Evolutionary conservation across 257 asterid species (phyloP).

Genomic region (Petunia axillaris): DNA sequence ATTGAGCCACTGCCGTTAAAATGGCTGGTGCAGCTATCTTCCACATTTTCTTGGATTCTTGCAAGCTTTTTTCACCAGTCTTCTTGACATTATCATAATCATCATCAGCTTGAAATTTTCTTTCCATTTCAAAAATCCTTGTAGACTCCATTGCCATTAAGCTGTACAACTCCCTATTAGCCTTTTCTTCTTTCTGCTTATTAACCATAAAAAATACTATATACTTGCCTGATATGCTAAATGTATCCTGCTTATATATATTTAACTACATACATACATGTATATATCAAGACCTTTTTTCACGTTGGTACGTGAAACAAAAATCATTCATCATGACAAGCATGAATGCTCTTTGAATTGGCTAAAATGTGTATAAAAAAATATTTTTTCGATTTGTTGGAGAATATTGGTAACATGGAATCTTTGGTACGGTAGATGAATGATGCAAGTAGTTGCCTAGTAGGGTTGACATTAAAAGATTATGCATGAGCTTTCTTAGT

Average conservation of each 20-base stretch:
- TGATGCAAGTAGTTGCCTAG: not conserved
- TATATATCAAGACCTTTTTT: not conserved
- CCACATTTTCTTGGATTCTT: slow-evolving; percentile 73
- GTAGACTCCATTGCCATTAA: not conserved
- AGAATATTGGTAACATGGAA: not conserved
- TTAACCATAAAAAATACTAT: not conserved
- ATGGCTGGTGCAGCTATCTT: slow-evolving; percentile 71
- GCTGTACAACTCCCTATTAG: not conserved
- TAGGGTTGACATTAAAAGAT: not conserved
- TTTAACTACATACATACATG: too few species aligned
- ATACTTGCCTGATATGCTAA: too few species aligned
- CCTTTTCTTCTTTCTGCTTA: not conserved
- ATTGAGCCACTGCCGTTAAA: slow-evolving; percentile 61
- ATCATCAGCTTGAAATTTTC: not conserved
- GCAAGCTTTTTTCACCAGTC: not conserved
- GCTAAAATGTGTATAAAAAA: not conserved
- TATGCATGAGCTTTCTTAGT: too few species aligned
- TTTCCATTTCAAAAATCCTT: not conserved
- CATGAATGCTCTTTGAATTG: not conserved
- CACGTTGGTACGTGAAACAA: not conserved
- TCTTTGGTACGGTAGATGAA: not conserved
- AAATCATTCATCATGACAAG: not conserved
- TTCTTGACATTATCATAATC: not conserved
- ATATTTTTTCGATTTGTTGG: not conserved
- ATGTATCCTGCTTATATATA: too few species aligned